Conservation (phyloP, 2,329 filamentous ascomycete species). For the Exophiala sp. region DNA sequence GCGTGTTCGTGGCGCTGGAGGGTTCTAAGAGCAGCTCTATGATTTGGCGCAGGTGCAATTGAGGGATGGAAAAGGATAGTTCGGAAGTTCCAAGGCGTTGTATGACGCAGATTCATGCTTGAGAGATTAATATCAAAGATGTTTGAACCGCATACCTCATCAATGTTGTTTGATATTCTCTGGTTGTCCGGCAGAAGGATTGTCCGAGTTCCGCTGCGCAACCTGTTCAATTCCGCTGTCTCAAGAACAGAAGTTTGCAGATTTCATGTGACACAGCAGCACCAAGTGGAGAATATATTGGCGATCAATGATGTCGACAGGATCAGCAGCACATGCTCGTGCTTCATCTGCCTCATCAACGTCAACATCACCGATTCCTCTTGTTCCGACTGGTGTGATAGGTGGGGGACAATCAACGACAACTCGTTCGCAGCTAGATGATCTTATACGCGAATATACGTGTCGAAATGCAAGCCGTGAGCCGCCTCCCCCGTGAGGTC, state of each 20-base stretch:
- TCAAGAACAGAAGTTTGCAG: background rate
- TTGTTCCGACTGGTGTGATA: too few species aligned
- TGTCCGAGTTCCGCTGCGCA: background rate
- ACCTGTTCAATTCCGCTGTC: background rate
- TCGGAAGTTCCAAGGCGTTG: background rate
- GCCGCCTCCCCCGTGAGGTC: too few species aligned
- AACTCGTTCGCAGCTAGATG: too few species aligned
- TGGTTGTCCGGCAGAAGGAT: background rate
- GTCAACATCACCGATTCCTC: background rate
- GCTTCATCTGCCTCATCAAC: background rate
- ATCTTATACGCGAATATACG: too few species aligned
- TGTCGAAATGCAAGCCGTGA: too few species aligned
- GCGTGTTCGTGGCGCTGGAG: slow-evolving; percentile 55
- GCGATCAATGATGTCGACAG: background rate
- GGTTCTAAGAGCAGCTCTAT: slow-evolving; percentile 41
- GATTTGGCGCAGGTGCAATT: background rate
- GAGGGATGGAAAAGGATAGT: background rate
- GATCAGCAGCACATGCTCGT: background rate
- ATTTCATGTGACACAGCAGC: background rate
- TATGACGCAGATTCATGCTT: background rate
- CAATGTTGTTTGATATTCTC: background rate
- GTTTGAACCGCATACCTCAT: background rate
- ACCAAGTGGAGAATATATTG: background rate
- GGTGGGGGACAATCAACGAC: too few species aligned
- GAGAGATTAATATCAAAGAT: background rate